Evolutionary conservation across 352 stramenopile genomes (phyloP), one percentile per base, ranked within the genome.

Genomic region (Pythium monospermum): DNA sequence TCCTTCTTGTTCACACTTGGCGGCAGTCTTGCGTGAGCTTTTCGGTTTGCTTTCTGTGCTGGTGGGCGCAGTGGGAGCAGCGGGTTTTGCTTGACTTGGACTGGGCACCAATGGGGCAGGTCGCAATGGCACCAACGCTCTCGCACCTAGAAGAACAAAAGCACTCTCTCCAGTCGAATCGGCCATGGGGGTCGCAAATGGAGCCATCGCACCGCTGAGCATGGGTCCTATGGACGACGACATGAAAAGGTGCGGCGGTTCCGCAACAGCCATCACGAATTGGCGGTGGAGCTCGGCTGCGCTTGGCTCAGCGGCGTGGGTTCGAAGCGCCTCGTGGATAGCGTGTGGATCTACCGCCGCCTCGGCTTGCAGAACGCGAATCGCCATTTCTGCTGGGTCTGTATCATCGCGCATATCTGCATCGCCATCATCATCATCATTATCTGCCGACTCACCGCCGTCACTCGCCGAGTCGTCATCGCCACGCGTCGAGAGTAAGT

Each of bases 1-100:
- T 16, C 57, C 57, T 8, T 70, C 58, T 26, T 73, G 71, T 35
- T 69, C 63, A 55, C 78, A 91, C 25, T 73, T 57, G 23, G 47
- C 46, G 7, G 23, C 37, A 7, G 40, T 33, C 1, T 25, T 2
- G 18, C 28, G 31, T 10, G 22, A 26, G 12, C 12, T 4, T 48
- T 32, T 13, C 16, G 13, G 26, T n/a, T 48, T 37, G 4, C 15
- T 27, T 28, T 32, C 22, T 21, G 38, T 18, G 15, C 19, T 19
- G 30, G 7, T 35, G 13, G 30, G 30, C 30, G 8, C 7, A 8
- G 30, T 13, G 8, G 30, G 30, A 8, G 30, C 30, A n/a, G n/a
- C n/a, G n/a, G n/a, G n/a, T n/a, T 48, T 37, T 3, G 26, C 41
- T 28, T 32, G 40, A 25, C 19, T 18, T 31, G 38, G 25, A 13